phyloP scores from a whole-genome alignment of 805 yeast genomes.

The Kazachstania viticola region DNA sequence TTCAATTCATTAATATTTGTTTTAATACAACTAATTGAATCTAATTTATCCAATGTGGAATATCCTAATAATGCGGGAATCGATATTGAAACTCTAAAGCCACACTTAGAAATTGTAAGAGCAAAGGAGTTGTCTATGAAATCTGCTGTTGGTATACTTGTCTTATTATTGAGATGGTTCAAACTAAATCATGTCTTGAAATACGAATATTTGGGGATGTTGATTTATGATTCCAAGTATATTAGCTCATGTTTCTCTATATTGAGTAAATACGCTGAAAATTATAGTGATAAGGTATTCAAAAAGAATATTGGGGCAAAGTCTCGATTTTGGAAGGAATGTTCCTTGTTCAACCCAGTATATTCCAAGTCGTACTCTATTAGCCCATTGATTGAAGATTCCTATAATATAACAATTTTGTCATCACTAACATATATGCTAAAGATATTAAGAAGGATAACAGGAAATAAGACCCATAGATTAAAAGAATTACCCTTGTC shows the following conservation, averaged over 20 bases:
- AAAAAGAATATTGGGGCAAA: conserved; percentile 13
- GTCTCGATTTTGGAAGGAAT: conserved; percentile 21
- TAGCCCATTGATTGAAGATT: background rate
- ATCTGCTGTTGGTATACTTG: conserved; percentile 42
- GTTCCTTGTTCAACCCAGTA: conserved; percentile 12
- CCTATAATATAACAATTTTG: conserved; percentile 5
- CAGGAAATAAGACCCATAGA: conserved; percentile 64
- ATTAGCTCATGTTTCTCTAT: conserved; percentile 20
- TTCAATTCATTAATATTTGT: conserved; percentile 57
- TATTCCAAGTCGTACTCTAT: conserved; percentile 1
- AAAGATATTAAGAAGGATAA: conserved; percentile 42
- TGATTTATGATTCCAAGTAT: conserved; percentile 64
- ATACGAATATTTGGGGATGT: conserved; percentile 57
- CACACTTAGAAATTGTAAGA: conserved; percentile 41
- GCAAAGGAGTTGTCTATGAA: conserved; percentile 55
- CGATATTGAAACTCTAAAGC: conserved; percentile 6
- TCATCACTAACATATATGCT: conserved; percentile 26
- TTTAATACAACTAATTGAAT: conserved; percentile 49
- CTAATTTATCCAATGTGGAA: conserved; percentile 29
- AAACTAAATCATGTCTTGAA: conserved; percentile 68
- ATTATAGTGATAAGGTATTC: conserved; percentile 23
- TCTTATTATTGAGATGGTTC: conserved; percentile 60
- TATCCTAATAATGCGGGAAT: conserved; percentile 9
- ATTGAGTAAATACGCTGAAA: conserved; percentile 18
- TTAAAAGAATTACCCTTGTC: conserved; percentile 25